Evolutionary conservation across 768 basidiomycete genomes (phyloP).

Genomic region (Lenzites betulinus): DNA sequence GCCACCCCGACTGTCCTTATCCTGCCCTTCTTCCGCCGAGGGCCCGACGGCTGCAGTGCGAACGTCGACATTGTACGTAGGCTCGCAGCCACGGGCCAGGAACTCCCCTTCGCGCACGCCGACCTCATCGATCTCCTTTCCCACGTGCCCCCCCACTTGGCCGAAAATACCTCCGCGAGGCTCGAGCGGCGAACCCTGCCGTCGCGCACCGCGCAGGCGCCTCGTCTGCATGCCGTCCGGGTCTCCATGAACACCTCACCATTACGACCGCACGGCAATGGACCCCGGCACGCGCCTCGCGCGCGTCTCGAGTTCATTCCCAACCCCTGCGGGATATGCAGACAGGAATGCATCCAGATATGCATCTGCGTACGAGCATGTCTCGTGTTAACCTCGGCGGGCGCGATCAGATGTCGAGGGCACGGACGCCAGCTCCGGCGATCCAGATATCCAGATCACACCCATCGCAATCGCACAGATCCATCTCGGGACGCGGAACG

Average conservation of each 20-base stretch:
- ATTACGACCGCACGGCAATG: neutral
- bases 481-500: conserved; percentile 3
- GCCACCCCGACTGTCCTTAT: conserved; percentile 7
- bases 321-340: too few relatives aligned
- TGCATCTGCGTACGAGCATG: neutral
- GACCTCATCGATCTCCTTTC: conserved; percentile 5
- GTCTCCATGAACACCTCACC: neutral
- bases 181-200: neutral
- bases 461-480: conserved; percentile 13
- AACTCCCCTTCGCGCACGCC: neutral
- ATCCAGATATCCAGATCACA: conserved; percentile 13
- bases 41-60: neutral
- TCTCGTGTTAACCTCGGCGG: neutral
- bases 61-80: neutral
- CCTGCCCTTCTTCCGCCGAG: neutral
- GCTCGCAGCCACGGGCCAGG: neutral
- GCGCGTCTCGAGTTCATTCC: too few relatives aligned
- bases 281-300: too few relatives aligned
- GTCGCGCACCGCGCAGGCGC: neutral
- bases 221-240: neutral
- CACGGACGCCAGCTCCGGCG: conserved; percentile 11
- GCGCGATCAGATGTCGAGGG: conserved; percentile 17
- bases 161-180: conserved; percentile 11
- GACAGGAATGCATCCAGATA: too few relatives aligned
- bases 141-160: conserved; percentile 11